Evolutionary conservation across 1,284 basidiomycete species (phyloP).

Genomic region (Moniliophthora roreri): DNA sequence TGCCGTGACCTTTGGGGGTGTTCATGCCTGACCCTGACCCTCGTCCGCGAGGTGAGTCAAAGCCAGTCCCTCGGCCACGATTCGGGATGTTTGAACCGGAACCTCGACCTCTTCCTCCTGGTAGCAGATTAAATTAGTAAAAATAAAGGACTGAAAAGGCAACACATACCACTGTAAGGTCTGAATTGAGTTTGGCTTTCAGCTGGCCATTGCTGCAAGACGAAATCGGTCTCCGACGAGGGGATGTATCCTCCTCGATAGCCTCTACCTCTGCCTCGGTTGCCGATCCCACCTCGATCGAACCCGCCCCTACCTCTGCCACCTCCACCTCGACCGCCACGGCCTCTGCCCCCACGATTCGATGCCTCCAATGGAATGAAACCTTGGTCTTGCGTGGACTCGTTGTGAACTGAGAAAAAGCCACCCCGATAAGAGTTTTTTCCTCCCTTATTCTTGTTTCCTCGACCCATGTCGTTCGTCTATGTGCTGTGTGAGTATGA

Average conservation of each 20-base stretch:
- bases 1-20: conserved; percentile 15
- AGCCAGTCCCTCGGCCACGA: neutral
- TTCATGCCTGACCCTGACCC: conserved; percentile 5
- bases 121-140: too few species aligned
- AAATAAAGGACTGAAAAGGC: neutral
- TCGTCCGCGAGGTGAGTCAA: conserved; percentile 21
- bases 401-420: too few species aligned
- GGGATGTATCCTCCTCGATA: conserved; percentile 23
- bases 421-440: too few species aligned
- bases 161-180: neutral
- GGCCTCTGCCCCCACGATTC: conserved; percentile 12
- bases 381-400: too few species aligned
- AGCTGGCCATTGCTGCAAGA: conserved; percentile 17
- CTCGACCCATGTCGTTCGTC: too few species aligned
- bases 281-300: conserved; percentile 19
- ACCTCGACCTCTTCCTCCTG: neutral
- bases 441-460: too few species aligned
- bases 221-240: conserved; percentile 15
- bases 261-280: conserved; percentile 10
- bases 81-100: neutral
- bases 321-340: conserved; percentile 22
- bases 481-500: too few species aligned
- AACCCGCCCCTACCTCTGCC: conserved; percentile 21
- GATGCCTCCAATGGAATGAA: neutral
- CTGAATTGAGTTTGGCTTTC: conserved; percentile 6